Base-by-base conservation (phyloP, 495 filamentous ascomycete genomes). In the Talaromyces adpressus region DNA sequence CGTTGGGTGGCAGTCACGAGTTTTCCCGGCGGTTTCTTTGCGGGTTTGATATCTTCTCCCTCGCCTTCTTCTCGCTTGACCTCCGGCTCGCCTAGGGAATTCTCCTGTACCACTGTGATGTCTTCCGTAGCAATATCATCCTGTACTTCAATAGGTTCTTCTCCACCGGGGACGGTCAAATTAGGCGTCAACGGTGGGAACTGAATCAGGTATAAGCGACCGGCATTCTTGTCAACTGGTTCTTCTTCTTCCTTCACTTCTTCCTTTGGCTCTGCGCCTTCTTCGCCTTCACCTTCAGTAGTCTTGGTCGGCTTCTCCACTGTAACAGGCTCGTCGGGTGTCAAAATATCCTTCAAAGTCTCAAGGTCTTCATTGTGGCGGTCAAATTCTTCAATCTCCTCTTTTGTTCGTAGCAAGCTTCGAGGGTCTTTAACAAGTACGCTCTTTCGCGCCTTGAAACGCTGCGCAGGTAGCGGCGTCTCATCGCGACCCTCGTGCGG, bases 101-200 rank as follows among this genome's bases (percentile, higher is more conserved):
- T 62, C 30, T 54, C 56, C 30, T 64, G 59, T 5, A 59, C 49
- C 30, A 36, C 59, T 23, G 67, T 20, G 60, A 57, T 56, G 23
- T 60, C 62, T 22, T 52, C 62, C 53, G 62, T 51, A 61, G 25
- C 23, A 25, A 36, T 16, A 11, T 63, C 32, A 64, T 66, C 36
- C 57, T 63, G 64, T 49, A 63, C 65, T 47, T 58, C 57, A 68
- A 63, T 27, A 45, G n/a, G 45, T 61, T 69, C 61, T 23, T 51
- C 57, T 30, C 63, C 61, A 11, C 67, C 71, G 6, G 76, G 70
- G 14, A 79, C 62, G 25, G 71, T 65, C 57, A 85, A 76, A 61
- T 76, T 79, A 57, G 82, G 82, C 0, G 82, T 77, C 66, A 83
- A 75, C 2, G 82, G 82, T 8, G 82, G 82, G 67, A 85, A 80